These are phyloP conservation scores for Ophiostoma tasmaniense DNA, from an alignment of 2,329 filamentous ascomycete species.

Conservation along the genomic window DNA sequence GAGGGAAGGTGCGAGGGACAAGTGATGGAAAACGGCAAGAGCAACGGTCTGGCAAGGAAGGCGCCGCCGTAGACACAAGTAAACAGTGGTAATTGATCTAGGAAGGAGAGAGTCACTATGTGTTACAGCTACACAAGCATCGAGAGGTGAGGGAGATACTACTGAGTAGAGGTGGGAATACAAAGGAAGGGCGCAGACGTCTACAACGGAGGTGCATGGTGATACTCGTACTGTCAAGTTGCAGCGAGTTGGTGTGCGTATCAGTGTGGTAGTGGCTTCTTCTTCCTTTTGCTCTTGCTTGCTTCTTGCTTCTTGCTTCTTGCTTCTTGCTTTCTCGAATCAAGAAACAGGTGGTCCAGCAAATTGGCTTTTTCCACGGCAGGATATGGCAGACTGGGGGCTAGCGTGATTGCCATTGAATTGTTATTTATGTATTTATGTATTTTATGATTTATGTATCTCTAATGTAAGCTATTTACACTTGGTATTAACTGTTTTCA, in stretches of 20 bases:
- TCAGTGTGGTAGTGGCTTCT: neutral
- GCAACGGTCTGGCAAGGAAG: neutral
- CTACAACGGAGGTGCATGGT: neutral
- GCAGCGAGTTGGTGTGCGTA: neutral
- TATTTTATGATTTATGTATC: neutral
- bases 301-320: neutral
- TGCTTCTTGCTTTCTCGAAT: too few relatives aligned
- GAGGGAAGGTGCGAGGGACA: neutral
- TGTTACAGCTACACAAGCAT: too few relatives aligned
- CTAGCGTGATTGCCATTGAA: slow-evolving; percentile 8
- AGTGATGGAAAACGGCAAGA: neutral
- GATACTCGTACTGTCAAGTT: neutral
- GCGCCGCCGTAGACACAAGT: neutral
- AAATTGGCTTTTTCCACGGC: slow-evolving; percentile 6
- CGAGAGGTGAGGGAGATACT: neutral
- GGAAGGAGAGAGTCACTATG: neutral
- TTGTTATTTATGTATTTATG: neutral
- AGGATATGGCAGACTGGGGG: slow-evolving; percentile 9
- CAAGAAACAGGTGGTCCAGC: slow-evolving; percentile 4
- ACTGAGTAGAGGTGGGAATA: too few relatives aligned
- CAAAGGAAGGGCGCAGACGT: neutral
- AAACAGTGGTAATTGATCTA: too few relatives aligned
- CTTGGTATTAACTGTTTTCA: neutral
- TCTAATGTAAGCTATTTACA: neutral
- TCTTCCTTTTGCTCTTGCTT: neutral